Percentiles rank a stretch among this genome's conserved stretches.
phyloP scores from a whole-genome alignment of 106 monocot genomes.

The Dendrobium nobile region DNA sequence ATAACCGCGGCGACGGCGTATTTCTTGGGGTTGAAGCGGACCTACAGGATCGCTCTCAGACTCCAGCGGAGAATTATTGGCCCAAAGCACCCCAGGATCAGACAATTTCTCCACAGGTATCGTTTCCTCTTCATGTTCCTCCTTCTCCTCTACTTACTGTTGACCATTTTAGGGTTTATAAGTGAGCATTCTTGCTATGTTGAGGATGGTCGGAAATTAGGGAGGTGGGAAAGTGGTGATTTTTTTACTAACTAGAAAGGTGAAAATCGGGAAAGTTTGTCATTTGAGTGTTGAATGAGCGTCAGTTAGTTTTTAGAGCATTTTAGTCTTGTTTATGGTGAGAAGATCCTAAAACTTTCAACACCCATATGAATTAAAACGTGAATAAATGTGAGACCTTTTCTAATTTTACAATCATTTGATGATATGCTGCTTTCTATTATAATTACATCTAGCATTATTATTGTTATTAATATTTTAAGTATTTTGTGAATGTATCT shows the following conservation, averaged over 20 bases:
- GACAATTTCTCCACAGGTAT: slow-evolving; percentile 43
- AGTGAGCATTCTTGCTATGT: neutral
- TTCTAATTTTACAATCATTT: too few species aligned
- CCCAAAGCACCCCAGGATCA: slow-evolving; percentile 31
- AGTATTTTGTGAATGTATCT: too few species aligned
- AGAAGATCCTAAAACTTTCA: too few species aligned
- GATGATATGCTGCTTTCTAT: too few species aligned
- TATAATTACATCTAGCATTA: too few species aligned
- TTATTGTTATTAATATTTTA: too few species aligned
- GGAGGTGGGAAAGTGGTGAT: too few species aligned
- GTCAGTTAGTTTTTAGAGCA: too few species aligned
- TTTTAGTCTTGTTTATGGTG: too few species aligned
- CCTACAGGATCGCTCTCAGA: slow-evolving; percentile 57
- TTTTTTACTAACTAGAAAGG: too few species aligned
- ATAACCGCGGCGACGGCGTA: slow-evolving; percentile 66
- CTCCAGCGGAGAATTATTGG: slow-evolving; percentile 43
- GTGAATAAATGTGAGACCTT: too few species aligned
- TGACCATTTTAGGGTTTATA: neutral
- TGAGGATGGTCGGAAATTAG: neutral
- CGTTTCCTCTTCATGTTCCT: neutral
- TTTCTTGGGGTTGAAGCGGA: slow-evolving; percentile 63
- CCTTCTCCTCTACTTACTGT: neutral
- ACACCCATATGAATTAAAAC: too few species aligned
- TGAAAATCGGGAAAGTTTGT: neutral
- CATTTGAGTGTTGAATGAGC: neutral